These are phyloP conservation scores for Aureobasidium vineae DNA, from an alignment of 2,329 filamentous ascomycete genomes.

Conservation along the genomic window DNA sequence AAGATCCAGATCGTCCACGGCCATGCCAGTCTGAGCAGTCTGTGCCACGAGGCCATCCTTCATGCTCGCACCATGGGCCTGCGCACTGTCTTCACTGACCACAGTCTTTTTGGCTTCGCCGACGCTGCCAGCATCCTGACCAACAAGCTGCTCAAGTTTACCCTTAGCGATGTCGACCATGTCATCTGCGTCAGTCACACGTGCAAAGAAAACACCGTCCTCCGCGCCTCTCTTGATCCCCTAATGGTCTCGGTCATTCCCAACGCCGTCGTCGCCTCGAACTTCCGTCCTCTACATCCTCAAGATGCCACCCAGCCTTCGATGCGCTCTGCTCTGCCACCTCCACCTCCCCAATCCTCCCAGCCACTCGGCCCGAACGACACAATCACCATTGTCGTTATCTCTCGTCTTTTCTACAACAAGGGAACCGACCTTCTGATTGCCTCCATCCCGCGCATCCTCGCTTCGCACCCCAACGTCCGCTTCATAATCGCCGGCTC, in stretches of 20 bases:
- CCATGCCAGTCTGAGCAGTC: conserved; percentile 88
- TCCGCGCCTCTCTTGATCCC: conserved; percentile 90
- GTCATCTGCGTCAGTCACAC: conserved; percentile 98
- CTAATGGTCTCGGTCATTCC: conserved; percentile 98
- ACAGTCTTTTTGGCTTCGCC: conserved; percentile 95
- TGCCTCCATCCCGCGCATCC: conserved; percentile 87
- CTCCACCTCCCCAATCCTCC: conserved; percentile 54
- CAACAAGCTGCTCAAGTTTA: conserved; percentile 97
- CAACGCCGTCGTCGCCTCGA: conserved; percentile 94
- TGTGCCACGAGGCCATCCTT: conserved; percentile 92
- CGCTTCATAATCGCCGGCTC: conserved; percentile 96
- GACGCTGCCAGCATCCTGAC: conserved; percentile 94
- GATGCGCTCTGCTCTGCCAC: conserved; percentile 45
- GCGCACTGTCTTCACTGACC: conserved; percentile 94
- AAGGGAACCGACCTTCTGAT: conserved; percentile 98
- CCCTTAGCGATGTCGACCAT: conserved; percentile 93
- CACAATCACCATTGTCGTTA: conserved; percentile 92
- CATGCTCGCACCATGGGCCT: conserved; percentile 96
- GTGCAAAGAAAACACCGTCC: conserved; percentile 96
- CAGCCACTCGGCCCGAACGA: conserved; percentile 76
- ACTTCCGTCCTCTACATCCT: conserved; percentile 72
- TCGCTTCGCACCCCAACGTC: conserved; percentile 85
- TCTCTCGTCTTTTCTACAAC: conserved; percentile 97
- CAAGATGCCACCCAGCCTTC: conserved; percentile 38
- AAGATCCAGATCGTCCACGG: conserved; percentile 96